phyloP scores from a whole-genome alignment of 164 flowering plant genomes.

The Buxus sempervirens region DNA sequence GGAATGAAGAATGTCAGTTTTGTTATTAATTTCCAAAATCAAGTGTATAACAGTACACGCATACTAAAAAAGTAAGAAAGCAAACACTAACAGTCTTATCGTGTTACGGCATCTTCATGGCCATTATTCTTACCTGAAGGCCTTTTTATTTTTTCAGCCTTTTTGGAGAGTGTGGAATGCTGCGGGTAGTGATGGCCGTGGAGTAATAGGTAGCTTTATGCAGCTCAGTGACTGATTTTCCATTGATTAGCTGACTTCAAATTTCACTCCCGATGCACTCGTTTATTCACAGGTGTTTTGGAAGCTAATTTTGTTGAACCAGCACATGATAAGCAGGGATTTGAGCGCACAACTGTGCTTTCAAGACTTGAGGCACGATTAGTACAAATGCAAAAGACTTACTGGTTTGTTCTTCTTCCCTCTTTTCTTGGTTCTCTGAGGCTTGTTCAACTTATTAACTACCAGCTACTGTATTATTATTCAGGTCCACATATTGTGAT shows the following conservation, averaged over 20 bases:
- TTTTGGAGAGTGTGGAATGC: constrained; percentile 99
- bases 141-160: constrained; percentile 48
- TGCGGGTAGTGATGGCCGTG: constrained; percentile 96
- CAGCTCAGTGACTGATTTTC: background rate
- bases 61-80: too few relatives aligned
- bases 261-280: constrained; percentile 7
- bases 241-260: constrained; percentile 4
- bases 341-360: constrained; percentile 93
- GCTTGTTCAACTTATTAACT: constrained; percentile 1
- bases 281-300: constrained; percentile 59
- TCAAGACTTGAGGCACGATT: constrained; percentile 71
- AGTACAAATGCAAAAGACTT: constrained; percentile 67
- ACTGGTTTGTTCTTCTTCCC: constrained; percentile 54
- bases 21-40: background rate
- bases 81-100: background rate
- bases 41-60: too few relatives aligned
- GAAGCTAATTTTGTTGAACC: constrained; percentile 99
- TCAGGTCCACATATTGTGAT: constrained; percentile 58
- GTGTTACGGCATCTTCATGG: background rate
- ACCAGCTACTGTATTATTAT: constrained; percentile 4
- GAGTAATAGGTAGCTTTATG: constrained; percentile 67
- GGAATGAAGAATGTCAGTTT: background rate
- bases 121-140: background rate
- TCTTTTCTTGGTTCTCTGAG: background rate
- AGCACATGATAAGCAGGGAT: constrained; percentile 98